These are phyloP conservation scores for Trichoderma atroviride DNA, from an alignment of 2,329 filamentous ascomycete species.

Conservation along the genomic window DNA sequence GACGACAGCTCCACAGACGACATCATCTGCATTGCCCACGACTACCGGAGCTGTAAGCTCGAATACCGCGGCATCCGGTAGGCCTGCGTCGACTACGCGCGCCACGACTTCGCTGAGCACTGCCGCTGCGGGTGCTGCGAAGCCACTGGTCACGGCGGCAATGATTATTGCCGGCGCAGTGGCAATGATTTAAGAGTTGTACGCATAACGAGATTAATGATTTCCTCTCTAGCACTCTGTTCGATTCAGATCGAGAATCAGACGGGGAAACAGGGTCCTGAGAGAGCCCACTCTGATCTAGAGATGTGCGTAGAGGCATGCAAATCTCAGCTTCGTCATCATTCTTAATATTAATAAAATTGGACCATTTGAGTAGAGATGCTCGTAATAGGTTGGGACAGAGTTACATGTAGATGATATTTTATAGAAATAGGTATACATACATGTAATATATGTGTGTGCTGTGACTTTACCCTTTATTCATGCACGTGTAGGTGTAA, in stretches of 20 bases:
- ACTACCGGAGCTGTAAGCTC: neutral
- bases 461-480: neutral
- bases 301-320: too few species aligned
- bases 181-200: conserved; percentile 15
- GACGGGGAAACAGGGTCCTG: neutral
- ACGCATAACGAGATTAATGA: neutral
- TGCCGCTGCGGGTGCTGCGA: conserved; percentile 20
- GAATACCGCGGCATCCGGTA: neutral
- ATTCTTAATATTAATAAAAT: too few species aligned
- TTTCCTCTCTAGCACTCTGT: neutral
- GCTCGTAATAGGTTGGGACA: too few species aligned
- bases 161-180: conserved; percentile 20
- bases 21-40: conserved; percentile 15
- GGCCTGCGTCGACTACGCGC: neutral
- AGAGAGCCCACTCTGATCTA: neutral
- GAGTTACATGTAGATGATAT: neutral
- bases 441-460: too few species aligned
- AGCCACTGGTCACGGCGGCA: conserved; percentile 2
- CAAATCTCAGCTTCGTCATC: too few species aligned
- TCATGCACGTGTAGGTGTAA: conserved; percentile 3
- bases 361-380: too few species aligned
- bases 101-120: neutral
- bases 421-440: neutral
- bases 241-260: neutral
- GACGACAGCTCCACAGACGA: neutral